Base-by-base conservation (phyloP, 1,139 yeast genomes). In the Pneumocystis carinii region DNA sequence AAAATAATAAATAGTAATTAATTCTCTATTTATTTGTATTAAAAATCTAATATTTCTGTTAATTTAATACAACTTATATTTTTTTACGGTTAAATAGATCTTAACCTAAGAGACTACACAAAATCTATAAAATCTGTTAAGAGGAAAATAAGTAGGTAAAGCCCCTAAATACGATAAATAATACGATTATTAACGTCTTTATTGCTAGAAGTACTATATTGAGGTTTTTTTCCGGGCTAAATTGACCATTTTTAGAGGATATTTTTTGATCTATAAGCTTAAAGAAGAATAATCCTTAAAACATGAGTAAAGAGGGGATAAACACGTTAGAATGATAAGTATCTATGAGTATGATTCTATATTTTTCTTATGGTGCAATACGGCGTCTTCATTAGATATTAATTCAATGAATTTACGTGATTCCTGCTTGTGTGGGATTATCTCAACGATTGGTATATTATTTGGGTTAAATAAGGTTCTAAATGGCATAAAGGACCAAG, bases 401-500 rank as follows among this genome's bases (percentile, higher is more conserved):
- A 24, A 24, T 48, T 3, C 10, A 10, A 15, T 48, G 8, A 24
- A 8, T 4, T 29, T 29, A 10, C 12, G 55, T 3, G 12, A 48
- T 7, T 48, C 14, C 15, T 48, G 55, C 4, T 48, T 48, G 27
- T 24, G 55, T 24, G 55, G 55, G n/a, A 48, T 48, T 48, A 48
- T 48, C 3, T 19, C 55, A 24, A 48, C 55, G 1, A 19, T 48
- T 48, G 55, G 55, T 48, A 19, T 24, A 15, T 24, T 48, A 12
- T 19, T 48, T 24, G 10, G 27, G 32, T 8, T 48, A n/a, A 24
- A 12, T 24, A 1, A 24, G n/a, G 4, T 7, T 48, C 14, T 48
- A 10, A 48, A 12, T 24, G 1, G 14, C 12, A 12, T 24, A 24
- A 48, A 48, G 98, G 90, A 72, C 99, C 99, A 73, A 90, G 89